A percentile compares a stretch with the other conserved stretches of the same genome.
These are phyloP conservation scores for Fonticula alba DNA, from an alignment of 78 protist genomes.

Conservation along the genomic window DNA sequence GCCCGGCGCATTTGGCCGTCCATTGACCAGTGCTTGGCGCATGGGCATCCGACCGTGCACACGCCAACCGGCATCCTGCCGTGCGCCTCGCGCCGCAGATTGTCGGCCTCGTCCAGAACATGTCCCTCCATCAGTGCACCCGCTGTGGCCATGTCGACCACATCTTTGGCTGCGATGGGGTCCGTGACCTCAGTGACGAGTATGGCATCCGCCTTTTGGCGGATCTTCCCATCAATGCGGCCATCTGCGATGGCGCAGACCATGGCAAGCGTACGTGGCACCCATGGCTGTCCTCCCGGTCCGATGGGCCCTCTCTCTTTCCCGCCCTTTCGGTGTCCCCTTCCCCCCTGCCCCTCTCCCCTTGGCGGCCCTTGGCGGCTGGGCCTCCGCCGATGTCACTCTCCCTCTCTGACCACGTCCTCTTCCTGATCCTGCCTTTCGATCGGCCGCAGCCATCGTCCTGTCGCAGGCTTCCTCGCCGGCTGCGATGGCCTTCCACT, in stretches of 20 bases:
- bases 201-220: conserved; percentile 45
- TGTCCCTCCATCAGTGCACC: conserved; percentile 54
- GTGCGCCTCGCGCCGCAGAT: conserved; percentile 10
- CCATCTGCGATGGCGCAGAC: conserved; percentile 43
- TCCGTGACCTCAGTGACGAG: conserved; percentile 22
- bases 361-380: too few species aligned
- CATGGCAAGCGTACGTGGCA: conserved; percentile 56
- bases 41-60: neutral
- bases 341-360: too few species aligned
- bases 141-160: conserved; percentile 34
- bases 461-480: too few species aligned
- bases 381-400: too few species aligned
- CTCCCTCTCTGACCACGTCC: too few species aligned
- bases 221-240: conserved; percentile 46
- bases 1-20: neutral
- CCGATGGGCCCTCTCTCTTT: too few species aligned
- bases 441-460: too few species aligned
- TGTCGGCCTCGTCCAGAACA: conserved; percentile 74
- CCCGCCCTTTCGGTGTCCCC: too few species aligned
- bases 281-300: too few species aligned
- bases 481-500: too few species aligned
- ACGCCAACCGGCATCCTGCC: neutral
- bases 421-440: too few species aligned
- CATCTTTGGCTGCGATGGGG: conserved; percentile 51
- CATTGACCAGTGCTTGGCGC: neutral